Evolutionary conservation across 139 green algal species (phyloP), one percentile per base, ranked within the genome.

Genomic region (Tetraselmis striata): DNA sequence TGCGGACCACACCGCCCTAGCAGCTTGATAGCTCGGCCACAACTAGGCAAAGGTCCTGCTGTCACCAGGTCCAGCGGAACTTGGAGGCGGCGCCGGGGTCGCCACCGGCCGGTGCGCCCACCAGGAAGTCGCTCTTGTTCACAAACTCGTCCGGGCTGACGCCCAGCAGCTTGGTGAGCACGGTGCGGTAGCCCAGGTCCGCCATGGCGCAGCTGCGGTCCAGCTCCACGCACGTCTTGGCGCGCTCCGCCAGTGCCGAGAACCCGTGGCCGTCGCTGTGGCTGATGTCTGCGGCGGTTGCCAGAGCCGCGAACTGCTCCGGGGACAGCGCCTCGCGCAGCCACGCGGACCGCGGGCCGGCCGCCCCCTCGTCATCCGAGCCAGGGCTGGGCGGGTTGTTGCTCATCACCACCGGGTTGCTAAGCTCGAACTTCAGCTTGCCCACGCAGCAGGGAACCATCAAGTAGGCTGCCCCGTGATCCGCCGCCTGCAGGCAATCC

Each of bases 381-480:
- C 45, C 45, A 5, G 18, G 11, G 11, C 5, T 67, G 11, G 45
- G 45, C 45, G 5, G 45, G 11, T 18, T 18, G 45, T 67, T 67
- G 18, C 45, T 67, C 45, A 67, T 67, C 45, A 67, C 18, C 45
- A 78, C 87, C 28, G 29, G n/a, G 32, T 0, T 81, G 84, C 0
- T 80, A 83, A 77, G 88, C 83, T 67, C 45, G 18, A 92, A 93
- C 87, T 93, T 91, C 23, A 95, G 84, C 87, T 90, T 91, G 78
- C 92, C 92, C 11, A 96, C 87, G 82, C 92, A 96, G 81, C 92
- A 96, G 28, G 92, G 92, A 80, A 83, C 90, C 76, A 93, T 86
- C 0, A 92, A 28, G 77, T 92, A 95, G 1, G 90, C 90, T 0
- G 90, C 92, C 0, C 84, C 59, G 18, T 84, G 77, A 29, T 85